These are phyloP conservation scores for Nymphaea thermarum DNA, from an alignment of 164 flowering plant genomes.

Conservation along the genomic window DNA sequence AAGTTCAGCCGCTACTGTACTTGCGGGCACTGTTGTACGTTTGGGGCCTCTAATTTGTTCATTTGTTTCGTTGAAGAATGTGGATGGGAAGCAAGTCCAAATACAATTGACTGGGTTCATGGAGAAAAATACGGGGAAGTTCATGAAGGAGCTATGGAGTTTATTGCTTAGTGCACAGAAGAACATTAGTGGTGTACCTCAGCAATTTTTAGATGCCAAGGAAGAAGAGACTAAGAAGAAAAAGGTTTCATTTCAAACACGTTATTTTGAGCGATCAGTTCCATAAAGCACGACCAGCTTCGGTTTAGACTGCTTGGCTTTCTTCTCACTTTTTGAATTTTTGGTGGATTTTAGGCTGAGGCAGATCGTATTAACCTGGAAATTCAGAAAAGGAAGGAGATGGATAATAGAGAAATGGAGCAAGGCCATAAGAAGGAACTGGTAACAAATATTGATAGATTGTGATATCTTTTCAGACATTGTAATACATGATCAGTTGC, in stretches of 20 bases:
- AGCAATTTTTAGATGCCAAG: conserved; percentile 89
- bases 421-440: conserved; percentile 40
- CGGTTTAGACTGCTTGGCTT: too few species aligned
- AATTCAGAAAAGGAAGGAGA: conserved; percentile 62
- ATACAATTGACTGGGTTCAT: conserved; percentile 90
- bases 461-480: too few species aligned
- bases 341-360: conserved; percentile 36
- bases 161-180: conserved; percentile 85
- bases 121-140: conserved; percentile 95
- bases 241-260: conserved; percentile 27
- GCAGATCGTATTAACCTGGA: conserved; percentile 57
- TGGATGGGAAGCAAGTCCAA: conserved; percentile 89
- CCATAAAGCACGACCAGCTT: too few species aligned
- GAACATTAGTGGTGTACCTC: conserved; percentile 89
- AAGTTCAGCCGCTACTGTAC: too few species aligned
- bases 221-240: conserved; percentile 76
- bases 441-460: conserved; percentile 25
- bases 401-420: conserved; percentile 30
- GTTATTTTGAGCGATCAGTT: too few species aligned
- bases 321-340: too few species aligned
- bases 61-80: conserved; percentile 29
- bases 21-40: too few species aligned
- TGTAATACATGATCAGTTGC: too few species aligned
- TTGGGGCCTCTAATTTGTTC: too few species aligned
- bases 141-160: conserved; percentile 94